Base-by-base conservation (phyloP, 2,329 filamentous ascomycete genomes). In the Curvularia hawaiiensis region DNA sequence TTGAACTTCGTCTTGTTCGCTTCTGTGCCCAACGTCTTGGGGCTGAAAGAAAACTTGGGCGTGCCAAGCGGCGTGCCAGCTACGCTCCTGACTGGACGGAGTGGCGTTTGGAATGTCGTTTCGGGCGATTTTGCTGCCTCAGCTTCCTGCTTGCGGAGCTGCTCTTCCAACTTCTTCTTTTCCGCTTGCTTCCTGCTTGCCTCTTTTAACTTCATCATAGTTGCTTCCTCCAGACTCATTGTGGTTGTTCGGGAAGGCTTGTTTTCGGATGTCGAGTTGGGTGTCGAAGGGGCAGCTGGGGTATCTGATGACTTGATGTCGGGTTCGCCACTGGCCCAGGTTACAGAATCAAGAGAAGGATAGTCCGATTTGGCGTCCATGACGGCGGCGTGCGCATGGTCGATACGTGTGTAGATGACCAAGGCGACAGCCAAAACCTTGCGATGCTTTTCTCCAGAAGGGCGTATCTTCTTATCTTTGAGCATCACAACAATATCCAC, bases 351-450 rank as follows among this genome's bases (percentile, higher is more conserved):
- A 24, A 87, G 79, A 9, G 77, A 58, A 7, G 77, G 74, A 76
- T 80, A 84, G 35, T 81, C 79, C 1, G 65, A 66, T 30, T 77
- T 77, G n/a, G 77, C 79, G 61, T 86, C 83, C 41, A 79, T 67
- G 3, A 87, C 81, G 9, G 84, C 84, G 3, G 83, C 79, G 65
- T 86, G 82, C 0, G 85, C 84, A 52, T 82, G 79, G 47, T 86
- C 83, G 35, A 88, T 80, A 4, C 84, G 85, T 3, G 77, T 74
- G 70, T 83, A 88, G 14, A 87, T 79, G 14, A 88, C 74, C 45
- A 86, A 80, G 0, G 80, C 84, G 1, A 79, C 84, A 5, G 79
- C 82, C 53, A 84, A 74, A 2, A 80, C 72, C 55, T 80, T 81
- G 63, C 83, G 83, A 61, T 83, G 80, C 56, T 80, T 80, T 54